A percentile compares a stretch with the other conserved stretches of the same genome.
These are phyloP conservation scores for Aquilaria agallochum DNA, from an alignment of 441 rosid species.

Conservation along the genomic window DNA sequence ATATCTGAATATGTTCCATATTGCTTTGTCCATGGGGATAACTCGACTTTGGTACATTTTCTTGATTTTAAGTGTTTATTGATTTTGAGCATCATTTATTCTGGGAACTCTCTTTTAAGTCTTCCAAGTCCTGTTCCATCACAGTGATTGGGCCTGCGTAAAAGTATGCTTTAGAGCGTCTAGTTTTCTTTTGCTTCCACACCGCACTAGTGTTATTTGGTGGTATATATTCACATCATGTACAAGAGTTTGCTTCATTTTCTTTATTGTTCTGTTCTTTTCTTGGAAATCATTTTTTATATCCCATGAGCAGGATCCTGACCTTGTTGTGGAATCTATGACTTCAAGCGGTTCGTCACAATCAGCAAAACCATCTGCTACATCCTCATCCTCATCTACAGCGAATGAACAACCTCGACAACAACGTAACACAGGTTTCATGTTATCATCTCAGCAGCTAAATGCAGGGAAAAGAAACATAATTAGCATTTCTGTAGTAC, in stretches of 20 bases:
- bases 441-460: constrained; percentile 1
- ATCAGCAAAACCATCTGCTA: constrained; percentile 51
- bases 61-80: no score
- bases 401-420: constrained; percentile 48
- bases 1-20: no score
- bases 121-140: no score
- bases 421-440: constrained; percentile 53
- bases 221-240: no score
- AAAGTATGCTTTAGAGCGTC: no score
- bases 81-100: no score
- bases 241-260: not conserved
- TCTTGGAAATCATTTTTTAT: not conserved
- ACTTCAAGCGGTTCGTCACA: constrained; percentile 54
- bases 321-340: constrained; percentile 81
- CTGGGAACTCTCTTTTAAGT: no score
- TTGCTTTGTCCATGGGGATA: no score
- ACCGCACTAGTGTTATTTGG: no score
- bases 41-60: no score
- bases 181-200: no score
- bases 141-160: no score
- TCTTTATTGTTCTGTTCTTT: not conserved
- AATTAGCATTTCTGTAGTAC: not conserved
- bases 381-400: constrained; percentile 48
- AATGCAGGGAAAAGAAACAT: not conserved
- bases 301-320: constrained; percentile 66